Conservation (phyloP, 2,329 filamentous ascomycete genomes). For the Rhynchosporium agropyri region DNA sequence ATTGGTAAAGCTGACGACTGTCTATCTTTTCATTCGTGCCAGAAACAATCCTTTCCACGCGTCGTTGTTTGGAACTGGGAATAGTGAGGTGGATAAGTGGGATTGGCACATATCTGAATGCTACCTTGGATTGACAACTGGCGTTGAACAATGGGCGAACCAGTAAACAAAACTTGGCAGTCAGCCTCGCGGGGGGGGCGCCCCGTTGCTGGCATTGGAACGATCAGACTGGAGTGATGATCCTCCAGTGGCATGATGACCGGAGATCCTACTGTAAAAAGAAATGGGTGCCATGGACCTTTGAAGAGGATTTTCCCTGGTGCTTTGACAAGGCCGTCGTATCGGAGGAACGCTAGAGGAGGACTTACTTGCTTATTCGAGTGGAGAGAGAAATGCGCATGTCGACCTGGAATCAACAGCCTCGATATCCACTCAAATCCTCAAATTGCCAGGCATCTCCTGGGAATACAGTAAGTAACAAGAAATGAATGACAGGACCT, state of each 20-base stretch:
- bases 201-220: neutral
- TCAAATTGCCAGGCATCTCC: neutral
- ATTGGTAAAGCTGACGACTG: neutral
- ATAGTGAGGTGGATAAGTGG: neutral
- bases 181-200: constrained; percentile 8
- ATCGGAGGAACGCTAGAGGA: neutral
- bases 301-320: constrained; percentile 8
- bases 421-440: neutral
- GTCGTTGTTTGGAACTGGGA: neutral
- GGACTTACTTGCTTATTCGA: neutral
- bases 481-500: neutral
- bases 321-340: neutral
- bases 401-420: neutral
- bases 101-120: neutral
- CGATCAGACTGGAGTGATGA: neutral
- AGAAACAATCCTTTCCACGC: constrained; percentile 3
- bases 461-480: neutral
- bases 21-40: constrained; percentile 6
- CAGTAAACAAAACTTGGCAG: neutral
- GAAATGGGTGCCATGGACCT: neutral
- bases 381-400: neutral
- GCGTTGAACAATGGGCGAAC: constrained; percentile 4
- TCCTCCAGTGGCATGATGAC: constrained; percentile 1
- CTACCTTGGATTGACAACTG: constrained; percentile 10
- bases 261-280: neutral